phyloP scores from a whole-genome alignment of 2,329 filamentous ascomycete genomes.

The Xylariaceae sp. region DNA sequence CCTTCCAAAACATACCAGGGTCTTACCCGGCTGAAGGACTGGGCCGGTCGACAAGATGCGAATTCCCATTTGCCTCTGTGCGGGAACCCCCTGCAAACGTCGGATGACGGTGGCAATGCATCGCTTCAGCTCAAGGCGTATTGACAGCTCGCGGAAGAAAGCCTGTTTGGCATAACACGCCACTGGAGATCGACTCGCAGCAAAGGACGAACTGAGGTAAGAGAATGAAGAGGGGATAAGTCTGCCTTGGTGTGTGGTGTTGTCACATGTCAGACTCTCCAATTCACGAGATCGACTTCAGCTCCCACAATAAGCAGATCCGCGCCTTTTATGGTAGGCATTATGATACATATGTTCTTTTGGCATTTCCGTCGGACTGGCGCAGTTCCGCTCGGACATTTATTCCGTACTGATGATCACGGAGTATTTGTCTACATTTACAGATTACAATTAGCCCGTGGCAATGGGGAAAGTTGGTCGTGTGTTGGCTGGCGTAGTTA shows the following conservation, averaged over 20 bases:
- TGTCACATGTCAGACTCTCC: too few species aligned
- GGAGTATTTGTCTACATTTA: too few species aligned
- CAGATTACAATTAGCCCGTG: too few species aligned
- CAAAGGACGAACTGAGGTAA: background rate
- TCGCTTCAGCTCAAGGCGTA: background rate
- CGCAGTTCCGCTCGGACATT: too few species aligned
- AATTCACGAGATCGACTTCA: too few species aligned
- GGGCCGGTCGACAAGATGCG: background rate
- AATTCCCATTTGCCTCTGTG: background rate
- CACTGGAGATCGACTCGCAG: background rate
- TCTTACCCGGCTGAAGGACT: background rate
- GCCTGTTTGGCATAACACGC: background rate
- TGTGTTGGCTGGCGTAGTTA: too few species aligned
- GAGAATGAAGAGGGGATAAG: background rate
- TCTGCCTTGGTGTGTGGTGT: background rate
- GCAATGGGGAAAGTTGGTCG: too few species aligned
- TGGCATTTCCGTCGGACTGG: too few species aligned
- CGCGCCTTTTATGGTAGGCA: too few species aligned
- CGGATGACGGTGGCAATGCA: background rate
- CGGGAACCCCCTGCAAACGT: background rate
- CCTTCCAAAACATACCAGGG: background rate
- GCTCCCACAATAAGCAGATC: too few species aligned
- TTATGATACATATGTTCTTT: too few species aligned
- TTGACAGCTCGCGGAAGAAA: background rate
- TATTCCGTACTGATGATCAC: too few species aligned